Evolutionary conservation across 2,329 filamentous ascomycete species (phyloP).

Genomic region (Whalleya microplaca): DNA sequence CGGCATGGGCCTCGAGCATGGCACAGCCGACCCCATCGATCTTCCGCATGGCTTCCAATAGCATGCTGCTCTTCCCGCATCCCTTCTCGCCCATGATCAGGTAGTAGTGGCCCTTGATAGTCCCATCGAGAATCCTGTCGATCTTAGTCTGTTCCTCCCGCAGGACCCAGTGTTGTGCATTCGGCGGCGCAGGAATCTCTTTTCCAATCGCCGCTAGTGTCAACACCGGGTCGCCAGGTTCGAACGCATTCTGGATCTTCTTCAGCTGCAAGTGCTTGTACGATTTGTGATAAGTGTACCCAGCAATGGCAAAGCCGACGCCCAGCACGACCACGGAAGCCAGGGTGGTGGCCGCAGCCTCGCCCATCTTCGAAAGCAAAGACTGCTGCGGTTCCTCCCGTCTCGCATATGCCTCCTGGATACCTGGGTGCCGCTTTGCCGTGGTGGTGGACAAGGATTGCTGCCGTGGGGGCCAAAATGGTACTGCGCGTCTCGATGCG

Average conservation of each 20-base stretch:
- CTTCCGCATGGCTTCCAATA: slow-evolving; percentile 92
- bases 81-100: slow-evolving; percentile 94
- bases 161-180: slow-evolving; percentile 73
- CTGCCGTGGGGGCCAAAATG: slow-evolving; percentile 20
- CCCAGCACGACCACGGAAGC: slow-evolving; percentile 75
- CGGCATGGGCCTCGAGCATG: slow-evolving; percentile 96
- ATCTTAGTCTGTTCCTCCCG: slow-evolving; percentile 82
- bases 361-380: slow-evolving; percentile 67
- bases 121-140: slow-evolving; percentile 79
- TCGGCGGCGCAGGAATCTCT: slow-evolving; percentile 51
- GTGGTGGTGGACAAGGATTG: slow-evolving; percentile 21
- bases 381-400: slow-evolving; percentile 24
- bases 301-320: slow-evolving; percentile 65
- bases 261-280: slow-evolving; percentile 91
- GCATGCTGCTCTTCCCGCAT: slow-evolving; percentile 94
- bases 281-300: slow-evolving; percentile 76
- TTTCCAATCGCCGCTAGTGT: slow-evolving; percentile 73
- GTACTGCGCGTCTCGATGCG: slow-evolving; percentile 14
- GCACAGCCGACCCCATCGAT: slow-evolving; percentile 85
- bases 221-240: slow-evolving; percentile 86
- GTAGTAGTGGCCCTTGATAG: slow-evolving; percentile 80
- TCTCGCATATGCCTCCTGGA: slow-evolving; percentile 4
- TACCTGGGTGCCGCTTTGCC: slow-evolving; percentile 9
- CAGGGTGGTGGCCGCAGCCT: slow-evolving; percentile 75
- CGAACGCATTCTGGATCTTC: slow-evolving; percentile 92